Base-by-base conservation (phyloP, 2,329 filamentous ascomycete species). In the Cryoendolithus antarcticus region DNA sequence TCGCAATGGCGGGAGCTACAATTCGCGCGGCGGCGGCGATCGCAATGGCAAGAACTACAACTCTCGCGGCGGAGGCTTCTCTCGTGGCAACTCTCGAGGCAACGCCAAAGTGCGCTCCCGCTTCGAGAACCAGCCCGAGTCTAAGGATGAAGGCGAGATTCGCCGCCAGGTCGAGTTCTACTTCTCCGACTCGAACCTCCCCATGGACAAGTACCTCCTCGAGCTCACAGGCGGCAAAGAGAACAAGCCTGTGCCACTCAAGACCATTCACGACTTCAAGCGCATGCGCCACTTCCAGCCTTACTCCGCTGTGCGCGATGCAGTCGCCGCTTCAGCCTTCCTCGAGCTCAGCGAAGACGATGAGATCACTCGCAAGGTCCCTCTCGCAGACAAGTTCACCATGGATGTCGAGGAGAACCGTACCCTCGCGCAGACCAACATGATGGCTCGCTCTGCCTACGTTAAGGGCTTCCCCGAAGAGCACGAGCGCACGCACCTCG, bases 251-350 rank as follows among this genome's bases (percentile, higher is more conserved):
- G 79, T 98, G 30, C 69, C 79, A 12, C 70, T 98, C 50, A 78
- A 79, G 55, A 74, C 79, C 45, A 77, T 98, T 49, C 77, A 80
- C 70, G 78, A 69, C 37, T 98, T 98, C 73, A 89, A 88, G 67
- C 86, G 93, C 61, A 98, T 98, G 93, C 81, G 78, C 50, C 82
- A 80, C 54, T 98, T 96, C 74, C 79, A 91, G 65, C 85, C 86
- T 32, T 88, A 86, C 67, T 77, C 75, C 40, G 80, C 82, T 41
- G 75, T 98, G 32, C 79, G 95, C 44, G 77, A 77, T 38, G 89
- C 91, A 29, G 74, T 96, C 38, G 82, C 81, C 61, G 75, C 82
- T 13, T 91, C 84, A 65, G 70, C 72, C 27, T 64, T 78, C 44
- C 71, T 98, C 36, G 75, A 82, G 5, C 63, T 96, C 39, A 71